Percentiles rank a stretch among this genome's conserved stretches.
Conservation (phyloP, 768 basidiomycete species). For the Rhodosporidiobolus odoratus region DNA sequence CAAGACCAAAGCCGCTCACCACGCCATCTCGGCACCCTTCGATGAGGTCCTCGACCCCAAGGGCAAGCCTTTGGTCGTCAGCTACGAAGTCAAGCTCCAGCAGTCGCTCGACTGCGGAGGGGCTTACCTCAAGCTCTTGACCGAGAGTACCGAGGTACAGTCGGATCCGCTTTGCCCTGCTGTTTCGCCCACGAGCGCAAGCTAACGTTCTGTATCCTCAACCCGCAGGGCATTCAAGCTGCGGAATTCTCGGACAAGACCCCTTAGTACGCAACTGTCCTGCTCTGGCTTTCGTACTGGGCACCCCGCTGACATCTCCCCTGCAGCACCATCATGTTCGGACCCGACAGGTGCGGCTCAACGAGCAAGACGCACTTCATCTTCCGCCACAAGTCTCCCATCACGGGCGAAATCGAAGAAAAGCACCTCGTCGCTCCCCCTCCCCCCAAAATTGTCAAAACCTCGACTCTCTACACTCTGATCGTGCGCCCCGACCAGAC, state of each 20-base stretch:
- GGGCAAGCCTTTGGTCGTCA: conserved; percentile 80
- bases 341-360: conserved; percentile 61
- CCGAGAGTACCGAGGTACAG: conserved; percentile 48
- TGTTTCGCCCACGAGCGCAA: neutral
- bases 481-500: conserved; percentile 89
- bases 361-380: conserved; percentile 82
- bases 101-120: conserved; percentile 99
- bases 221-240: conserved; percentile 83
- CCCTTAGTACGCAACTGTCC: conserved; percentile 60
- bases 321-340: conserved; percentile 52
- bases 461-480: conserved; percentile 94
- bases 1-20: conserved; percentile 94
- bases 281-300: neutral
- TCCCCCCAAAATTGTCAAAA: conserved; percentile 76
- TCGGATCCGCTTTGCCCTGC: neutral
- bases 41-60: conserved; percentile 66
- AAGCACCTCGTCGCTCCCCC: conserved; percentile 85
- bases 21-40: conserved; percentile 96
- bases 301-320: neutral
- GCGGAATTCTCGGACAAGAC: conserved; percentile 92
- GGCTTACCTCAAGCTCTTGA: conserved; percentile 92
- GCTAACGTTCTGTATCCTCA: neutral
- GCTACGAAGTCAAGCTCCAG: conserved; percentile 98
- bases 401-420: conserved; percentile 89
- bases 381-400: conserved; percentile 94